Base-by-base conservation (phyloP, 2,329 filamentous ascomycete species). In the Colletotrichum shisoi region DNA sequence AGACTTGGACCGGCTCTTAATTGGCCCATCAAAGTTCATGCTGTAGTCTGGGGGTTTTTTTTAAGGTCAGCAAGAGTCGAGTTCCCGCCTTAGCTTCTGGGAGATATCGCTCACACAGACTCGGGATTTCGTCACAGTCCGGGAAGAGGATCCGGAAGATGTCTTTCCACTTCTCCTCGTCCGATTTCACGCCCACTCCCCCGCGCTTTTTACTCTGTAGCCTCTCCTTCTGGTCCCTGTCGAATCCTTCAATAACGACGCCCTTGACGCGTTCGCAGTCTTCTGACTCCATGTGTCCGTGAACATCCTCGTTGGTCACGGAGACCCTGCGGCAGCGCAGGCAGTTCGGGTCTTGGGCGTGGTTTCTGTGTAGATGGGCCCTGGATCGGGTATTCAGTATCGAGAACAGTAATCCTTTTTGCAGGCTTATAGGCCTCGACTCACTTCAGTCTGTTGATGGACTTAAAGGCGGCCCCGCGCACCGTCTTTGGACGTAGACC, bases 311-410 rank as follows among this genome's bases (percentile, higher is more conserved):
- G 7, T 63, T 45, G 0, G 31, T 34, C 3, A 17, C 2, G 46
- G 58, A 63, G 2, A 37, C n/a, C 2, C 2, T 7, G 2, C 45
- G 53, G 24, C 61, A 63, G 6, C 61, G 61, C 4, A 53, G 39
- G 24, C 61, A 63, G 37, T 58, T 63, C 2, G 53, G 52, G 13
- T 58, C 45, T 1, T 58, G 61, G 9, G 34, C 42, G n/a, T 63
- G 61, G 2, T 17, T 58, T 5, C 61, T 57, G 37, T 63, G 21
- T 9, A 63, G 3, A 6, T 63, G 61, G 3, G 57, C 61, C 1
- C 53, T 63, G 9, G 3, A 24, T 51, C n/a, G 12, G 21, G 45
- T 24, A 13, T 2, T 48, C 11, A 8, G 19, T 8, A 31, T 31
- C 11, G 3, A 19, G 0, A 7, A 15, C 21, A 7, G 12, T 15